phyloP scores from a whole-genome alignment of 441 rosid species.

The Adansonia grandidieri region DNA sequence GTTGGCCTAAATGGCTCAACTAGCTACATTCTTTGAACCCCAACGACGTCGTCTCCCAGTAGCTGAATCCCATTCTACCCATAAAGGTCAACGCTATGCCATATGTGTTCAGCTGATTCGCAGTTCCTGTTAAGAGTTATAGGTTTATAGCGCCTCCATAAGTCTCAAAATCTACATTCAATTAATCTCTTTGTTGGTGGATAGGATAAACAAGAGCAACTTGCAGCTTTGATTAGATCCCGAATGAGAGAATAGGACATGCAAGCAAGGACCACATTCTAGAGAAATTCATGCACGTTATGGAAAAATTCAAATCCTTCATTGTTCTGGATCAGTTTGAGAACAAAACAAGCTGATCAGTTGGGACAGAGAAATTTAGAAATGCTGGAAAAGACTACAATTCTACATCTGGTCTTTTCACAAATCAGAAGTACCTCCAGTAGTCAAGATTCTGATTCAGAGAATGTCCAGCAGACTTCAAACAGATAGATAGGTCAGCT shows the following conservation, averaged over 20 bases:
- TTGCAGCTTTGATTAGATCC: slow-evolving; percentile 21
- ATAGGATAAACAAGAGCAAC: slow-evolving; percentile 27
- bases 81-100: slow-evolving; percentile 24
- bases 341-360: neutral
- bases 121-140: slow-evolving; percentile 4
- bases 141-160: neutral
- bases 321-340: neutral
- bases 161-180: slow-evolving; percentile 26
- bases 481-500: neutral
- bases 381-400: neutral
- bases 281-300: neutral
- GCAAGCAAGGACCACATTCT: slow-evolving; percentile 25
- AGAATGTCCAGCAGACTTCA: neutral
- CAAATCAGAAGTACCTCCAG: neutral
- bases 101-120: slow-evolving; percentile 28
- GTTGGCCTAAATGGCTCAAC: slow-evolving; percentile 32
- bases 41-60: slow-evolving; percentile 1
- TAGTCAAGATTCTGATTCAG: neutral
- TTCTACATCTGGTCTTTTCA: neutral
- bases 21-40: slow-evolving; percentile 31
- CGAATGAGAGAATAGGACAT: slow-evolving; percentile 6
- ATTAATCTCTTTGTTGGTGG: slow-evolving; percentile 31
- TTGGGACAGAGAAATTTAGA: neutral
- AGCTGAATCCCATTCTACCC: slow-evolving; percentile 28
- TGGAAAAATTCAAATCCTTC: neutral